A percentile compares a stretch with the other conserved stretches of the same genome.
phyloP scores from a whole-genome alignment of 345 rosid genomes.

The Eucalyptus erythrocorys region DNA sequence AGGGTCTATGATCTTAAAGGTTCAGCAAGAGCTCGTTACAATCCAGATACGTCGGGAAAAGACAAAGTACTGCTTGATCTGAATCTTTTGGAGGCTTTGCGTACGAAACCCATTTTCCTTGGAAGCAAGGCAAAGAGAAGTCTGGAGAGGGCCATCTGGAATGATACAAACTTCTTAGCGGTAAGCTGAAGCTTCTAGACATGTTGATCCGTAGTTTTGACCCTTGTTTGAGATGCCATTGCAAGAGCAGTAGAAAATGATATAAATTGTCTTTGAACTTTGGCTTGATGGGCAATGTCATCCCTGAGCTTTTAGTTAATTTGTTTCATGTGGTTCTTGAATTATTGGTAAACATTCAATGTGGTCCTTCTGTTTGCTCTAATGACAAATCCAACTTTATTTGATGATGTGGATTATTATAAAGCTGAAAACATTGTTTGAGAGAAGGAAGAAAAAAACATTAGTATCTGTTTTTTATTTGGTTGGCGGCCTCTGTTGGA shows the following conservation, averaged over 20 bases:
- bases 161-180: slow-evolving; percentile 83
- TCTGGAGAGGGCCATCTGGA: slow-evolving; percentile 96
- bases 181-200: slow-evolving; percentile 28
- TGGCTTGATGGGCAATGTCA: not conserved
- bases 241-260: not conserved
- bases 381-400: not conserved
- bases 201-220: not conserved
- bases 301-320: not conserved
- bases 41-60: slow-evolving; percentile 66
- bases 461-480: not conserved
- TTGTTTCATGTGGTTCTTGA: not conserved
- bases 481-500: not conserved
- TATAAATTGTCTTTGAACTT: not conserved
- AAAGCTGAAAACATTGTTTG: not conserved
- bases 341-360: not conserved
- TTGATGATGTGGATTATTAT: not conserved
- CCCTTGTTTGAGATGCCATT: not conserved
- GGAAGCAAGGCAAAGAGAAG: slow-evolving; percentile 96
- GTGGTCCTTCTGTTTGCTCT: not conserved
- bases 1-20: slow-evolving; percentile 93
- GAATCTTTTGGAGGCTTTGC: slow-evolving; percentile 70
- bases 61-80: slow-evolving; percentile 76
- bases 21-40: slow-evolving; percentile 71
- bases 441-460: not conserved
- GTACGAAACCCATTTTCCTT: slow-evolving; percentile 83